Evolutionary conservation across 345 rosid genomes (phyloP).

Genomic region (Salix arbutifolia): DNA sequence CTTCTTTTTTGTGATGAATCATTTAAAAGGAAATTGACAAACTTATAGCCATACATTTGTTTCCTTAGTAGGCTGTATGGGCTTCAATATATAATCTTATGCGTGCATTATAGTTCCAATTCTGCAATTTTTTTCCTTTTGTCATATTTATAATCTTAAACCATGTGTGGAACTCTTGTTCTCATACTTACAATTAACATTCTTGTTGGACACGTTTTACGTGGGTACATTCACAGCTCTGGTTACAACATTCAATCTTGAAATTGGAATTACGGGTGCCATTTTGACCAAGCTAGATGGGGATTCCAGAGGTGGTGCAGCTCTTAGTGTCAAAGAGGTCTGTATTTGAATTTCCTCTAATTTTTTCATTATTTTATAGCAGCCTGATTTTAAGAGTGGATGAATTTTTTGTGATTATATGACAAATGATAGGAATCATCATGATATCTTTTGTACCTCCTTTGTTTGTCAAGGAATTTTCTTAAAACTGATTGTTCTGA

Average conservation of each 20-base stretch:
- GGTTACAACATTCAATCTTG: slow-evolving; percentile 91
- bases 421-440: not conserved
- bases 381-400: not conserved
- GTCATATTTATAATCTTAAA: not conserved
- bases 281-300: slow-evolving; percentile 97
- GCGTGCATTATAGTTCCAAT: not conserved
- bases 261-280: slow-evolving; percentile 98
- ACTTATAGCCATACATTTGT: too few relatives aligned
- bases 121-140: not conserved
- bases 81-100: not conserved
- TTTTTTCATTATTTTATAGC: slow-evolving; percentile 2
- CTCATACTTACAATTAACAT: not conserved
- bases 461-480: not conserved
- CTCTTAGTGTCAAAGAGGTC: slow-evolving; percentile 97
- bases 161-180: not conserved
- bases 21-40: not conserved
- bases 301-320: slow-evolving; percentile 99
- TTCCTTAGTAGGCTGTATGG: not conserved
- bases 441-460: too few relatives aligned
- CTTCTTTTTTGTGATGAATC: not conserved
- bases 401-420: not conserved
- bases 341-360: slow-evolving; percentile 11
- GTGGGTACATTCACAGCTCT: slow-evolving; percentile 49
- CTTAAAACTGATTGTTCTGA: not conserved
- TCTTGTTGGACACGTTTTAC: not conserved